Conservation (phyloP, 441 rosid genomes). For the Biscutella laevigata region DNA sequence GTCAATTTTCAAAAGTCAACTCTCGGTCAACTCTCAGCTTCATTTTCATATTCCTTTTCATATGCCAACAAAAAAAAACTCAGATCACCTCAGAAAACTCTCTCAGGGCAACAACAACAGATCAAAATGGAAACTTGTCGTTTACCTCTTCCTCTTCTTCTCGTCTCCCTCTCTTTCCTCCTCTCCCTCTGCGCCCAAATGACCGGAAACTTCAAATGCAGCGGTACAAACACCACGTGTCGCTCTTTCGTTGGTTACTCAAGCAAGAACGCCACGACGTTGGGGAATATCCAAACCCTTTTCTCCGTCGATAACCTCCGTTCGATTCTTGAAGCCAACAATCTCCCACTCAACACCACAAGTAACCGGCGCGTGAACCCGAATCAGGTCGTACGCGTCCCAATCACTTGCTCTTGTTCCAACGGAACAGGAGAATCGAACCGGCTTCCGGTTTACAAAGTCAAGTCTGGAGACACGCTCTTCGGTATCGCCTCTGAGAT, state of each 20-base stretch:
- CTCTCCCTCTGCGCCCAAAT: slow-evolving; percentile 28
- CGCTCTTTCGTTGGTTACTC: slow-evolving; percentile 47
- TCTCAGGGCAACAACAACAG: slow-evolving; percentile 14
- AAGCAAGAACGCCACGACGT: slow-evolving; percentile 43
- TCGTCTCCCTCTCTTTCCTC: slow-evolving; percentile 15
- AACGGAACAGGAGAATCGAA: slow-evolving; percentile 58
- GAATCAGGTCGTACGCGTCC: slow-evolving; percentile 36
- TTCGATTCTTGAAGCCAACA: slow-evolving; percentile 60
- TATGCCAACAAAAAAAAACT: neutral
- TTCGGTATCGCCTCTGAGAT: slow-evolving; percentile 40
- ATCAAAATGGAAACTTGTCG: slow-evolving; percentile 19
- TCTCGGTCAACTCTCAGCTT: neutral
- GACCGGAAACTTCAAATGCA: slow-evolving; percentile 49
- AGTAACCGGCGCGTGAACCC: slow-evolving; percentile 22
- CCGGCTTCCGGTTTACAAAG: slow-evolving; percentile 40
- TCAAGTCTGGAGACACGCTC: slow-evolving; percentile 35
- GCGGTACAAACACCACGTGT: slow-evolving; percentile 34
- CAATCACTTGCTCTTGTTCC: slow-evolving; percentile 53
- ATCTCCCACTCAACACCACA: slow-evolving; percentile 33
- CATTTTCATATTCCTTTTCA: neutral
- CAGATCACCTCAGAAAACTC: neutral
- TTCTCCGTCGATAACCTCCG: slow-evolving; percentile 46
- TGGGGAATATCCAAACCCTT: slow-evolving; percentile 39
- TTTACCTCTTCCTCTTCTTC: slow-evolving; percentile 6
- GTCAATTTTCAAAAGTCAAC: slow-evolving; percentile 1